These are phyloP conservation scores for Paraphoma chrysanthemicola DNA, from an alignment of 2,329 filamentous ascomycete genomes.

Conservation along the genomic window DNA sequence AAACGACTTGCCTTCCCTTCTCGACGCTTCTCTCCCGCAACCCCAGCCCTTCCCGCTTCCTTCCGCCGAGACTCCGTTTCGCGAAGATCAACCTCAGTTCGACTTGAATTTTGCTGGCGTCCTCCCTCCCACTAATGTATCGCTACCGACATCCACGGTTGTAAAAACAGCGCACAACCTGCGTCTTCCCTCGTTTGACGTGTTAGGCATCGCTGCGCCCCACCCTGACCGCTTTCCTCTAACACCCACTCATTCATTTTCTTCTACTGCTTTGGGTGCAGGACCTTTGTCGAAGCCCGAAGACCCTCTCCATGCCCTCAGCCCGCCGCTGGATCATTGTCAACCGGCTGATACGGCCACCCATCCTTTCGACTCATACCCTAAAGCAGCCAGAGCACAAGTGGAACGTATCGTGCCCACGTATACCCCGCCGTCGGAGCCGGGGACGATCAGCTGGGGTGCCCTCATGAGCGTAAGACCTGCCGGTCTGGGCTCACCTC, in stretches of 20 bases:
- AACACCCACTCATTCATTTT: slow-evolving; percentile 33
- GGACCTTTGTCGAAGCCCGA: slow-evolving; percentile 49
- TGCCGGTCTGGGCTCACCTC: slow-evolving; percentile 49
- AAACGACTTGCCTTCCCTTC: slow-evolving; percentile 27
- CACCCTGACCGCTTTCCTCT: slow-evolving; percentile 50
- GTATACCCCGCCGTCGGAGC: slow-evolving; percentile 55
- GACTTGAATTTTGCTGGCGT: slow-evolving; percentile 33
- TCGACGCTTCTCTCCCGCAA: slow-evolving; percentile 34
- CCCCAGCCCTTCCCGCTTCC: slow-evolving; percentile 37
- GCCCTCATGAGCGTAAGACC: slow-evolving; percentile 44
- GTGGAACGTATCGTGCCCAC: slow-evolving; percentile 49
- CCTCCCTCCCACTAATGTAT: slow-evolving; percentile 36
- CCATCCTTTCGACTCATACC: slow-evolving; percentile 21
- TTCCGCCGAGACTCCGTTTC: slow-evolving; percentile 32
- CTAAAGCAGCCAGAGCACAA: slow-evolving; percentile 29
- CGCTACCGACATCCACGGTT: slow-evolving; percentile 40
- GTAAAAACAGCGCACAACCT: slow-evolving; percentile 48
- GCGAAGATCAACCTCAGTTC: slow-evolving; percentile 33
- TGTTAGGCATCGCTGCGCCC: slow-evolving; percentile 58
- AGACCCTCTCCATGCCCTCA: slow-evolving; percentile 50
- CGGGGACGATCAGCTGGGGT: slow-evolving; percentile 50
- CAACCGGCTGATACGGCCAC: slow-evolving; percentile 24
- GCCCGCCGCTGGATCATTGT: slow-evolving; percentile 34
- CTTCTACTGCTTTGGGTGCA: slow-evolving; percentile 35
- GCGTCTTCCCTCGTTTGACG: slow-evolving; percentile 62